Evolutionary conservation across 345 rosid species (phyloP), one percentile per base, ranked within the genome.

Genomic region (Aquilaria yunnanensis): DNA sequence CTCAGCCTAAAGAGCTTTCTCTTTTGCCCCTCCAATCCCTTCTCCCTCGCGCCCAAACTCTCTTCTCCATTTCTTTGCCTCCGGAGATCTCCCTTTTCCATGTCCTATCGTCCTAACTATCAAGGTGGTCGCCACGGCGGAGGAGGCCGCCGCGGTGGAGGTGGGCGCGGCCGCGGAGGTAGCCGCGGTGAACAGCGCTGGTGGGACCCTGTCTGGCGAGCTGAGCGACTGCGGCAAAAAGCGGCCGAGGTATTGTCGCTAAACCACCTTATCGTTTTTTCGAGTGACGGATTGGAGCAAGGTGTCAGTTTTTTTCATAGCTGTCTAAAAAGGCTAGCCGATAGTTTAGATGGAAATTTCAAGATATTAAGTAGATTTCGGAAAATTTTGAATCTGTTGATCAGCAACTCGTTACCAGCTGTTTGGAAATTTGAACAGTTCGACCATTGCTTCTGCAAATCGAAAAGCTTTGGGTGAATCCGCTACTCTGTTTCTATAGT

Each of bases 171-270:
- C 1, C 57, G 77, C 12, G 69, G 88, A 0, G 86, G 95, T 0
- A 83, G 95, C 1, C 77, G 96, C n/a, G 96, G 96, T 1, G 96
- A 93, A 71, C 97, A 93, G 78, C 84, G 98, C 14, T 93, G 96
- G 97, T 93, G 98, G 98, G 98, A 93, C 73, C 97, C 98, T 0
- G 98, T 78, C 5, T 93, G 98, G 98, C 86, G 97, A 57, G 98
- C 96, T 6, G 96, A 90, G 82, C 95, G 95, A 13, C 72, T 93
- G 76, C 82, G 87, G 48, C 87, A 88, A 71, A 66, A 86, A 70
- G 87, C 84, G 0, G 89, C 70, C 45, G 89, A 93, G 92, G 96
- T 85, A 68, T 66, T 52, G 41, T 3, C 59, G 32, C 11, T 55
- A 12, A 37, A 37, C 43, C 43, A 4, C 8, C 43, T 23, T 37